Evolutionary conservation across 306 rosid genomes (phyloP).

Genomic region (Oxytropis ochrocephala): DNA sequence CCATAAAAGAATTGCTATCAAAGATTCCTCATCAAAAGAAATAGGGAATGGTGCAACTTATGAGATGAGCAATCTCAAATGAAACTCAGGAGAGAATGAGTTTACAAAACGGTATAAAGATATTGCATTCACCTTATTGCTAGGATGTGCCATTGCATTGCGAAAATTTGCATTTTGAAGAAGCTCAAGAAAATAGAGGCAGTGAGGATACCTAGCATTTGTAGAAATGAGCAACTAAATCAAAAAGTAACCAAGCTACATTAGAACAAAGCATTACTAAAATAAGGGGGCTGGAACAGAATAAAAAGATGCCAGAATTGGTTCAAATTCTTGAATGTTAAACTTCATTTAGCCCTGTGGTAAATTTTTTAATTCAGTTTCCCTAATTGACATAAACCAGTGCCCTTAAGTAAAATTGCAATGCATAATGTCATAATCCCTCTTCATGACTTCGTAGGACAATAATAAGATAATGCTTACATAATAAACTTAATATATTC

Average conservation of each 20-base stretch:
- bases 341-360: not conserved
- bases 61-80: not conserved
- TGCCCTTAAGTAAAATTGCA: not conserved
- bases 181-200: conserved; percentile 85
- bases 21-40: not conserved
- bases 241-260: not conserved
- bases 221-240: not conserved
- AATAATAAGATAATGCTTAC: conserved; percentile 42
- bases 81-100: not conserved
- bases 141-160: conserved; percentile 97
- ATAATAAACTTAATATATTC: conserved; percentile 77
- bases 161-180: conserved; percentile 91
- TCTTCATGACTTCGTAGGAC: not conserved
- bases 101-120: not conserved
- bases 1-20: not conserved
- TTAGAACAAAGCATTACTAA: not conserved
- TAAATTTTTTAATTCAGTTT: not conserved
- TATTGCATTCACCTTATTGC: conserved; percentile 53
- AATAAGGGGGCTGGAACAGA: not conserved
- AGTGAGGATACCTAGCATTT: conserved; percentile 82
- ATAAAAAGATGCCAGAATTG: not conserved
- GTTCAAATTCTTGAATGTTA: not conserved
- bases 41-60: not conserved
- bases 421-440: conserved; percentile 13
- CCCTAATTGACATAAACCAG: not conserved